Evolutionary conservation across 2,329 filamentous ascomycete species (phyloP).

Genomic region (Diaporthe humulicola): DNA sequence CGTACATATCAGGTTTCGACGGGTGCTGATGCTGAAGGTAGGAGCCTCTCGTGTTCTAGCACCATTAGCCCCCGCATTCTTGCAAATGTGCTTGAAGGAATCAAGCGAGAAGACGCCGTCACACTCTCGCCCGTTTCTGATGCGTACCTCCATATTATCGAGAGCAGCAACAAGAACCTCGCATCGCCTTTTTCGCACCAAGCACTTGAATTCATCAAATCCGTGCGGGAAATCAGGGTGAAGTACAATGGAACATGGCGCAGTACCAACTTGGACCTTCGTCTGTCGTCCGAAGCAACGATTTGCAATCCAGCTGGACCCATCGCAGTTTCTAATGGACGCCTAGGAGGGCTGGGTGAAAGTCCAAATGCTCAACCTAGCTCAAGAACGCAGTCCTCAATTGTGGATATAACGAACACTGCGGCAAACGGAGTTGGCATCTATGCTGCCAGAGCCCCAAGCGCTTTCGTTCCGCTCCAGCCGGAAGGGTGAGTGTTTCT

Average conservation of each 20-base stretch:
- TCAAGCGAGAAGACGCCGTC: neutral
- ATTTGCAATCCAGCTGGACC: neutral
- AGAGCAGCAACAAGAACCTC: neutral
- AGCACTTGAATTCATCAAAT: neutral
- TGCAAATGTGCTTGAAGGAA: neutral
- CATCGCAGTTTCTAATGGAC: too few relatives aligned
- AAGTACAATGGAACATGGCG: neutral
- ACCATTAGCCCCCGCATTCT: neutral
- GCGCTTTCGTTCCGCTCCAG: neutral
- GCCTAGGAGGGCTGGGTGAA: neutral
- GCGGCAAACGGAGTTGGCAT: neutral
- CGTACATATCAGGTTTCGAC: neutral
- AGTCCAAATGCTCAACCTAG: neutral
- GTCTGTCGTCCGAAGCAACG: neutral
- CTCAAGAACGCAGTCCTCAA: neutral
- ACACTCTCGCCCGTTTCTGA: neutral
- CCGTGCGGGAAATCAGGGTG: neutral
- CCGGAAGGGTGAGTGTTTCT: neutral
- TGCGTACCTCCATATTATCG: neutral
- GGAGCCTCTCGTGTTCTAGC: neutral
- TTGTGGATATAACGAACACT: neutral
- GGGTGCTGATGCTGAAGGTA: neutral
- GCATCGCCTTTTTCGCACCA: neutral
- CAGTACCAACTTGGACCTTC: neutral
- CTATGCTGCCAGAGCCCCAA: neutral